phyloP scores from a whole-genome alignment of 2,329 filamentous ascomycete genomes.

The Claviceps arundinis region DNA sequence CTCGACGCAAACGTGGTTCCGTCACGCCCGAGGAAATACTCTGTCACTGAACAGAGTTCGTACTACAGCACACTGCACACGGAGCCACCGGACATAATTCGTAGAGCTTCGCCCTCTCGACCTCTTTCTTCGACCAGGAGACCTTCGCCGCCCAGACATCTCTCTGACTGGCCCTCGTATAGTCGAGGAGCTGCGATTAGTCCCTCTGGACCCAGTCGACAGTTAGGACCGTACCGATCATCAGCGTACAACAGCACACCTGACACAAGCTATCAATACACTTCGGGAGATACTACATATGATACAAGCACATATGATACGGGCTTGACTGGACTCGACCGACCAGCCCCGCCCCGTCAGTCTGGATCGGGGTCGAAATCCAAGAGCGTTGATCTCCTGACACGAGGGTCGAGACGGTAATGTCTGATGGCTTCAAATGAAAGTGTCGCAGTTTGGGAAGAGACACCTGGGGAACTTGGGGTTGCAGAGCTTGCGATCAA shows the following conservation, averaged over 20 bases:
- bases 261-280: conserved; percentile 28
- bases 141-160: conserved; percentile 35
- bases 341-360: conserved; percentile 42
- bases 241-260: conserved; percentile 28
- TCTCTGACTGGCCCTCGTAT: conserved; percentile 43
- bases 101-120: conserved; percentile 48
- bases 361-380: conserved; percentile 42
- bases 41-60: conserved; percentile 22
- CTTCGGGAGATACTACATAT: conserved; percentile 25
- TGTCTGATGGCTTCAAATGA: background rate
- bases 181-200: conserved; percentile 36
- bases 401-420: conserved; percentile 41
- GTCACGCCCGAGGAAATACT: background rate
- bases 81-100: conserved; percentile 49
- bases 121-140: conserved; percentile 27
- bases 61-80: conserved; percentile 31
- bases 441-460: background rate
- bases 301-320: conserved; percentile 19
- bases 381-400: conserved; percentile 51
- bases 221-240: conserved; percentile 27
- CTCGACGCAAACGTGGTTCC: conserved; percentile 33
- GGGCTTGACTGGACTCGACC: conserved; percentile 28
- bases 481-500: no score
- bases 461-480: background rate
- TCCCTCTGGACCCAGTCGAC: conserved; percentile 38